Conservation (phyloP, 73 alveolate species). For the Paramecium caudatum region DNA sequence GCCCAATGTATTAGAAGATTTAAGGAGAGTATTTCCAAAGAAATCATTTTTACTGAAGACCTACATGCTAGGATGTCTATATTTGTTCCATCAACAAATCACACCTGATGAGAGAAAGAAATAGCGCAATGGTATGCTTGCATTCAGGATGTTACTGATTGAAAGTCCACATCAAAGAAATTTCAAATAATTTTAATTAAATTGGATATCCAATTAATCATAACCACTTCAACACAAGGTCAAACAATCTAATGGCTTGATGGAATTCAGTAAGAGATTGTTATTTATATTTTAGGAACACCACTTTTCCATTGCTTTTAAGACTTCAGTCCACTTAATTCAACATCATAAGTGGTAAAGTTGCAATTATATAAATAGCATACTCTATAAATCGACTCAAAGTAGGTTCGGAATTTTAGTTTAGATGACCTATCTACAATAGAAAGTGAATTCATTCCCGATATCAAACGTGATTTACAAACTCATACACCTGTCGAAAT, state of each 20-base stretch:
- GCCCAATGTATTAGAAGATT: neutral
- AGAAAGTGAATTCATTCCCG: constrained; percentile 13
- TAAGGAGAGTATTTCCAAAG: constrained; percentile 34
- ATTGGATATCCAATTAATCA: neutral
- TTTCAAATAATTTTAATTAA: constrained; percentile 7
- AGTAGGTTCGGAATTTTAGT: neutral
- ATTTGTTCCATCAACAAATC: neutral
- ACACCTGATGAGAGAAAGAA: neutral
- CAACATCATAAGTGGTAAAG: neutral
- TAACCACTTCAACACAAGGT: neutral
- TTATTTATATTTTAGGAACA: neutral
- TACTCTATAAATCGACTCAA: neutral
- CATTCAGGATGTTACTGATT: neutral
- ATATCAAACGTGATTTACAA: neutral
- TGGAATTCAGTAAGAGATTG: neutral
- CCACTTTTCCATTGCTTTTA: neutral
- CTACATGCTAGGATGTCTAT: constrained; percentile 34
- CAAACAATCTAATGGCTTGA: neutral
- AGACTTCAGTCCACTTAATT: neutral
- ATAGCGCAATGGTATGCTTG: neutral
- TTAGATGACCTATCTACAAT: constrained; percentile 45
- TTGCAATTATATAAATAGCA: constrained; percentile 1
- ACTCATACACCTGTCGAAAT: neutral
- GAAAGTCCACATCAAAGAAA: neutral
- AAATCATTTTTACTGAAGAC: constrained; percentile 31